Base-by-base conservation (phyloP, 331 rosid genomes). In the Quercus tomentella region DNA sequence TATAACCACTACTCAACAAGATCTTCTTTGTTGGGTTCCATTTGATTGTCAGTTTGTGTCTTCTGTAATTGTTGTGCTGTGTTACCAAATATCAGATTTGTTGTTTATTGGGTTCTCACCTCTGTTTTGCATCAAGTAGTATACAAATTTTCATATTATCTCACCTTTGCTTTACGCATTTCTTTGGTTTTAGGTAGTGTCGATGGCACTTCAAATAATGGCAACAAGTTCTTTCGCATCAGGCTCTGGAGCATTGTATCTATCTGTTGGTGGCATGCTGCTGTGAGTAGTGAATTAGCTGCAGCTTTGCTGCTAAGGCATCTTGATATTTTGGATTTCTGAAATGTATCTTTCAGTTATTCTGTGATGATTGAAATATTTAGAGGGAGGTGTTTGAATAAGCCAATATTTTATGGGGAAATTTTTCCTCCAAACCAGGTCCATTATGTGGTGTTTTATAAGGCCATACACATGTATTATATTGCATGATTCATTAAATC, bases 261-360 rank as follows among this genome's bases (percentile, higher is more conserved):
- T 95, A 56, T 90, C 97, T 33, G 90, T 91, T 37, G 99, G 98
- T 57, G 98, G 98, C 91, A 93, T 90, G 91, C 87, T 93, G 76
- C 79, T 91, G 99, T 95, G 87, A 95, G 99, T 89, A 30, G 12
- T 82, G 69, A 76, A 60, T 75, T 25, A 74, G 41, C 75, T 83
- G 74, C 35, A 70, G 57, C 77, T 76, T 83, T 56, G 65, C 51
- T 67, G 70, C 41, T 28, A 25, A 62, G 69, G 35, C 69, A 3
- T 63, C 70, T 63, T 63, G 70, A 28, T 28, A 49, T 61, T 14
- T 26, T 23, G 31, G 68, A 61, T 61, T 6, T 26, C 20, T 61
- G 31, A 30, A 63, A 28, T 28, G 70, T 8, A 4, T 17, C 21
- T 58, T 58, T 28, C 11, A 28, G 43, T 63, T 63, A 28, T 63